phyloP scores from a whole-genome alignment of 192 early-diverging fungal species.

The Entomortierella lignicola region DNA sequence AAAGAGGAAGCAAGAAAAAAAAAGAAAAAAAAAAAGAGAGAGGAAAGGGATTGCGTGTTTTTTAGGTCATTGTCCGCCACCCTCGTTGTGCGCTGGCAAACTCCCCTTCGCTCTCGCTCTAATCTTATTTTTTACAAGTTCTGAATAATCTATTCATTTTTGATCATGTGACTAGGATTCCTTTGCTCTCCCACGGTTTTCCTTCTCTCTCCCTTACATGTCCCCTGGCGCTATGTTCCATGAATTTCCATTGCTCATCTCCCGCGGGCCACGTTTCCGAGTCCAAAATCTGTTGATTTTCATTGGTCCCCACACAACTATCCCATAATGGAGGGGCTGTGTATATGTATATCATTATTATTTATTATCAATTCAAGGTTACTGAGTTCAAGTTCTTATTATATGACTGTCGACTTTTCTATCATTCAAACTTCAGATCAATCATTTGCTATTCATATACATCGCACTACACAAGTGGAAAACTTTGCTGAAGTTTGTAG shows the following conservation, averaged over 20 bases:
- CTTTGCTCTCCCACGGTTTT: not conserved
- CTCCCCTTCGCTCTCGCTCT: conserved; percentile 2
- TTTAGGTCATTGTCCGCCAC: not conserved
- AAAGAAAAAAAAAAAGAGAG: not conserved
- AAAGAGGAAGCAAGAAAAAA: not conserved
- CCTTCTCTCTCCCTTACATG: not conserved
- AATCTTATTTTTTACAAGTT: not conserved
- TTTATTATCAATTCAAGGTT: too few species aligned
- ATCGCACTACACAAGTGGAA: not conserved
- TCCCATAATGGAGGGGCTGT: too few species aligned
- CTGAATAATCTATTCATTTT: too few species aligned
- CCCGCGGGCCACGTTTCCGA: too few species aligned
- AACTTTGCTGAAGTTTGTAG: conserved; percentile 16
- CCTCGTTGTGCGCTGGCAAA: conserved; percentile 4
- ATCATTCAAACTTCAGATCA: conserved; percentile 40
- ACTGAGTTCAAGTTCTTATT: too few species aligned
- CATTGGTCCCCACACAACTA: too few species aligned
- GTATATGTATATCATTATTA: too few species aligned
- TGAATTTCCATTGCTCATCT: too few species aligned
- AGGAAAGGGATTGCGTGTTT: not conserved
- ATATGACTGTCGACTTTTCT: not conserved
- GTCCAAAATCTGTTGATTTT: not conserved
- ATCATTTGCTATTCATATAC: conserved; percentile 2
- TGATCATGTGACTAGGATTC: too few species aligned
- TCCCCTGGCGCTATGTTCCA: not conserved